Conservation (phyloP, 768 basidiomycete genomes). For the Tylopilus sp. region DNA sequence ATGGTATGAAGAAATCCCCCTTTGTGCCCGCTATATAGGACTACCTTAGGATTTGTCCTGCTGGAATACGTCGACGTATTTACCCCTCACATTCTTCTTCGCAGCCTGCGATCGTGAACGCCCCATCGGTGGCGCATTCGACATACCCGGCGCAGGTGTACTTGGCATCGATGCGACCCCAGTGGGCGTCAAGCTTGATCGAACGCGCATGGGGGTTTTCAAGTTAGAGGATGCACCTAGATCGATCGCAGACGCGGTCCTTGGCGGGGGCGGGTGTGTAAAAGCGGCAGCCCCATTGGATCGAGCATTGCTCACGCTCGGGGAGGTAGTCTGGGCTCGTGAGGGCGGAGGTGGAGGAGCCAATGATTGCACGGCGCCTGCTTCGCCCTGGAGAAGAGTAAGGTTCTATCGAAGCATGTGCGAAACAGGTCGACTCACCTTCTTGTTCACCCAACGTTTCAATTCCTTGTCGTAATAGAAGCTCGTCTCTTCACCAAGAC, state of each 20-base stretch:
- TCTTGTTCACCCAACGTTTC: slow-evolving; percentile 95
- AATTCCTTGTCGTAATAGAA: slow-evolving; percentile 96
- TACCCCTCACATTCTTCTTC: slow-evolving; percentile 75
- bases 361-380: slow-evolving; percentile 49
- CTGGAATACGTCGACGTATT: slow-evolving; percentile 91
- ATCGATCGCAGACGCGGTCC: slow-evolving; percentile 66
- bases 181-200: slow-evolving; percentile 62
- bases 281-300: slow-evolving; percentile 25
- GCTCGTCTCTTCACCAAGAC: slow-evolving; percentile 83
- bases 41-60: slow-evolving; percentile 37
- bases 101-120: slow-evolving; percentile 52
- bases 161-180: slow-evolving; percentile 35
- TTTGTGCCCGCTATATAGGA: slow-evolving; percentile 9
- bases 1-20: slow-evolving; percentile 10
- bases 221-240: slow-evolving; percentile 49
- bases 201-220: slow-evolving; percentile 52
- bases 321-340: slow-evolving; percentile 83
- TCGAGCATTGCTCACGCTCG: slow-evolving; percentile 45
- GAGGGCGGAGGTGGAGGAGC: slow-evolving; percentile 74
- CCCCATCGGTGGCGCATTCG: slow-evolving; percentile 39
- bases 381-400: slow-evolving; percentile 44
- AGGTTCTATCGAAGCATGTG: background rate
- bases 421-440: slow-evolving; percentile 43
- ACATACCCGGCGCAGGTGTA: slow-evolving; percentile 25
- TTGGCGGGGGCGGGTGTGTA: slow-evolving; percentile 28